Evolutionary conservation across 495 filamentous ascomycete genomes (phyloP).

Genomic region (Evernia prunastri): DNA sequence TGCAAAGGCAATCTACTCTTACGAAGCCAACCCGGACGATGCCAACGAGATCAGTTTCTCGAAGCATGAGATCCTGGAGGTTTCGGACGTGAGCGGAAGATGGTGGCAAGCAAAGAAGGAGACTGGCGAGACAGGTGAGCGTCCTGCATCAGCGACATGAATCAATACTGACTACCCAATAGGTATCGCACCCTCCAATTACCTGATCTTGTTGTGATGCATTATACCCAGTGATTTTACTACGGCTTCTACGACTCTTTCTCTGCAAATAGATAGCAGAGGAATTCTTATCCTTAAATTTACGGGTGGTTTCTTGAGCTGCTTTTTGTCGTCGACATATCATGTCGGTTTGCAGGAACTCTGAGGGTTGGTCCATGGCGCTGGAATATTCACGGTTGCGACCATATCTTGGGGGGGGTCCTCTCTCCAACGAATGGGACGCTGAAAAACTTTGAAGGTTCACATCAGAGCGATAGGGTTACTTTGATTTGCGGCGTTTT

Average conservation of each 20-base stretch:
- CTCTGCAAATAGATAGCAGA: not conserved
- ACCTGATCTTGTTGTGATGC: conserved; percentile 80
- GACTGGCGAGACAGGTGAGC: conserved; percentile 82
- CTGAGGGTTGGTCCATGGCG: not conserved
- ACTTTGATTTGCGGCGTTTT: not conserved
- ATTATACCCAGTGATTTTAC: conserved; percentile 17
- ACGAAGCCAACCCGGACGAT: conserved; percentile 96
- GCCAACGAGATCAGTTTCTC: conserved; percentile 96
- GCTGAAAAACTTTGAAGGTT: not conserved
- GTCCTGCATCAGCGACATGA: not conserved
- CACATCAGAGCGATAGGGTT: not conserved
- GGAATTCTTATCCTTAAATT: not conserved
- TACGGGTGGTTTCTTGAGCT: not conserved
- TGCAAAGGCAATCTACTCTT: conserved; percentile 97
- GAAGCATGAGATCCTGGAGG: conserved; percentile 94
- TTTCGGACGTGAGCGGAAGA: conserved; percentile 91
- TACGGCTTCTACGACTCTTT: conserved; percentile 16
- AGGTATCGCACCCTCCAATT: conserved; percentile 76
- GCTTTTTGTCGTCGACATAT: not conserved
- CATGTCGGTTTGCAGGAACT: not conserved
- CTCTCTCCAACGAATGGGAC: not conserved
- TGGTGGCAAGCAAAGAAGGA: conserved; percentile 99
- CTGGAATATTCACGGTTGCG: not conserved
- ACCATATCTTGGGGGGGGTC: not conserved
- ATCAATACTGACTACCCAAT: not conserved